These are phyloP conservation scores for Brassica balearica DNA, from an alignment of 441 rosid genomes.

Conservation along the genomic window DNA sequence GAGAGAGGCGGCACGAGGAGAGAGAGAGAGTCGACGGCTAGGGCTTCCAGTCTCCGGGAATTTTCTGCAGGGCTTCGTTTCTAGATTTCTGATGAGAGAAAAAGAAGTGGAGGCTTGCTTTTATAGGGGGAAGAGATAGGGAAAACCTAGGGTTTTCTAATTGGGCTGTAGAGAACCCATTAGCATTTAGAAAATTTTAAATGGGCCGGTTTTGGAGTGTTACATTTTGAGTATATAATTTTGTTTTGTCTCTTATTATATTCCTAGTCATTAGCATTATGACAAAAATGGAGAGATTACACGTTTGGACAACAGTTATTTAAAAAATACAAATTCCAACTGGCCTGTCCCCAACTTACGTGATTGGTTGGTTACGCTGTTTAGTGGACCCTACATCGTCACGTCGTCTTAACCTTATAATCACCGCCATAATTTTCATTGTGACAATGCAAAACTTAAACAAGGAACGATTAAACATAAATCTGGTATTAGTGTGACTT, in stretches of 20 bases:
- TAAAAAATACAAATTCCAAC: not conserved
- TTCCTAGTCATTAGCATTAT: conserved; percentile 5
- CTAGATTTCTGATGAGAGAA: no score
- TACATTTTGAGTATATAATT: not conserved
- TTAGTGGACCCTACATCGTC: conserved; percentile 13
- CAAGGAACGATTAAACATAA: conserved; percentile 2
- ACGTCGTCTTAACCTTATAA: not conserved
- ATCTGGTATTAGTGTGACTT: not conserved
- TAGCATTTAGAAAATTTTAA: no score
- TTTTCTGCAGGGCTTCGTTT: no score
- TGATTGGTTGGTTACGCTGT: conserved; percentile 25
- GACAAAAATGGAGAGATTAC: not conserved
- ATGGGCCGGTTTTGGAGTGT: no score
- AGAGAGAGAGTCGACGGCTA: no score
- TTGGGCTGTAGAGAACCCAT: no score
- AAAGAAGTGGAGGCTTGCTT: no score
- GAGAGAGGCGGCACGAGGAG: no score
- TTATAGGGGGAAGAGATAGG: no score
- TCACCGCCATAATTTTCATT: not conserved
- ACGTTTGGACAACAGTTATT: not conserved
- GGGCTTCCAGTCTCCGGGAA: no score
- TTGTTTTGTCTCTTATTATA: not conserved
- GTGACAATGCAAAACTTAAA: not conserved
- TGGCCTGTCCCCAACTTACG: conserved; percentile 4
- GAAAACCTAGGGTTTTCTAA: no score